Evolutionary conservation across 2,329 filamentous ascomycete genomes (phyloP), one percentile per base, ranked within the genome.

Genomic region (Phialocephala subalpina): DNA sequence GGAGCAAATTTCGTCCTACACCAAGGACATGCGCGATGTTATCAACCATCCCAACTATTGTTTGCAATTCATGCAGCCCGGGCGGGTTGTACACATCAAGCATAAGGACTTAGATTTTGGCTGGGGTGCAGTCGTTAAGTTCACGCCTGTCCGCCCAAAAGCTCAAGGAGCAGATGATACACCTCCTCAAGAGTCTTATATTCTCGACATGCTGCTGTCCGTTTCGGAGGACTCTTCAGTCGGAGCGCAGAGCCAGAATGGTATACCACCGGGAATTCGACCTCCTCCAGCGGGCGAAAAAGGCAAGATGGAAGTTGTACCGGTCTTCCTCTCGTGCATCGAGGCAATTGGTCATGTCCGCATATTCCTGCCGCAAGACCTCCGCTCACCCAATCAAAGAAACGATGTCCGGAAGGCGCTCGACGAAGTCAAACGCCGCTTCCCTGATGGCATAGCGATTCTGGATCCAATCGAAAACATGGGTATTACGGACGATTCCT

Each of bases 381-480:
- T 97, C 42, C 87, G 88, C 70, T 84, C 86, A 1, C 79, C 84
- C 3, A 84, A 91, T n/a, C 87, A 93, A 58, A 87, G 90, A 64
- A 92, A 92, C 70, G 86, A 84, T 0, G 84, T 91, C 36, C 84
- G 87, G 62, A 92, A 90, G 75, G 80, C 86, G 3, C 80, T 98
- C 33, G 86, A 88, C 49, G 95, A 98, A 78, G 90, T 97, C 18
- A 87, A 92, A 79, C 89, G 89, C 71, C 90, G 96, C 29, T 98
- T 99, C 81, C 94, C 94, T 0, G 96, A 99, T 75, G 96, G 96
- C 2, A 82, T 99, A 64, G 91, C 96, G 2, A 84, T 94, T 7
- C 82, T 99, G 20, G 96, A 99, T 74, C 96, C 96, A 0, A 90
- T 99, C 45, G 94, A 98, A 78, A 94, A 97, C 76, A 98, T 99